Conservation (phyloP, 192 early-diverging fungal genomes). For the Lobosporangium transversale region DNA sequence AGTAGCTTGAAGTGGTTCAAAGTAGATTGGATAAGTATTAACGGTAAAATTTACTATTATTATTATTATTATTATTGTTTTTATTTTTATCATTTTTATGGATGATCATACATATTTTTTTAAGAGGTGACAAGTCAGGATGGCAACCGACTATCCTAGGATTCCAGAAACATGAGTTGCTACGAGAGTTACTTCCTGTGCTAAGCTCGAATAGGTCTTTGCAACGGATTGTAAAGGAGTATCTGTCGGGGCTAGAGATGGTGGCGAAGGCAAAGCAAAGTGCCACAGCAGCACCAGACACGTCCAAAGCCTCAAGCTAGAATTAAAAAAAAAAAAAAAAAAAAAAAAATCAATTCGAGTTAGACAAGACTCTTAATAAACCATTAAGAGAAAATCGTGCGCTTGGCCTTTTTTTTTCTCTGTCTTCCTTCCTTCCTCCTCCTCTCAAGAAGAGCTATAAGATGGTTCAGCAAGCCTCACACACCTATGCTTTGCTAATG, state of each 20-base stretch:
- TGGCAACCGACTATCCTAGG: slow-evolving; percentile 52
- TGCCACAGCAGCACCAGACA: neutral
- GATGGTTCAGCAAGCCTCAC: no score
- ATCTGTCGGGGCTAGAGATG: slow-evolving; percentile 46
- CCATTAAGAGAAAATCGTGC: neutral
- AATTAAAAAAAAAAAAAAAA: no score
- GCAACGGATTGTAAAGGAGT: slow-evolving; percentile 71
- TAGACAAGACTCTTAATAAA: no score
- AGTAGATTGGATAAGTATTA: no score
- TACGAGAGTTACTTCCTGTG: slow-evolving; percentile 72
- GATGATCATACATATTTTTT: neutral
- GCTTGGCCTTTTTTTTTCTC: neutral
- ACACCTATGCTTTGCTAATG: no score
- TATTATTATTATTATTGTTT: no score
- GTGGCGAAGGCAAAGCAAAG: neutral
- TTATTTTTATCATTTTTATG: neutral
- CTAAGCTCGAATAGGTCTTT: slow-evolving; percentile 74
- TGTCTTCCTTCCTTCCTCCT: neutral
- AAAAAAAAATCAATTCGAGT: no score
- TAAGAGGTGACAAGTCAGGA: slow-evolving; percentile 52
- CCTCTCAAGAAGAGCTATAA: no score
- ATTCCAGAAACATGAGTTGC: slow-evolving; percentile 71
- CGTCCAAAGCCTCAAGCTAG: no score
- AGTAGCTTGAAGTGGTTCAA: no score
- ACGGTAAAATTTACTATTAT: no score